Evolutionary conservation across 1,284 basidiomycete species (phyloP), one percentile per base, ranked within the genome.

Genomic region (Ganoderma boninense): DNA sequence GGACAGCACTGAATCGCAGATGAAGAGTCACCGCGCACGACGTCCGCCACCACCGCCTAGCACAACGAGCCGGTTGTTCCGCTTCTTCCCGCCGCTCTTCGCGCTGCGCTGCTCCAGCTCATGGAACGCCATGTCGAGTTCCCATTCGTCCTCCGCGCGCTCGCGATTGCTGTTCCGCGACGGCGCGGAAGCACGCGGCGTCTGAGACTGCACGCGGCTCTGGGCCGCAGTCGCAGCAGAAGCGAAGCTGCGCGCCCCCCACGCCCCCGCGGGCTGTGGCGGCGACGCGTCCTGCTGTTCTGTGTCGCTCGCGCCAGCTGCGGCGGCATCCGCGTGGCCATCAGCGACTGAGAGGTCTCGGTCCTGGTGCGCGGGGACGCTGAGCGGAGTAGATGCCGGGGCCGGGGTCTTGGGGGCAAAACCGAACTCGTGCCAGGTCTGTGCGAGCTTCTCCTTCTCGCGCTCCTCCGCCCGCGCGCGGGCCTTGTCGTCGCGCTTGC

Each of bases 401-500:
- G 32, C 54, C 4, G 14, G 54, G 18, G 54, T 29, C 29, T 29
- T 29, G 29, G 75, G 67, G 35, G 76, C 74, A 44, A 72, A 63
- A 52, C 77, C 72, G 46, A 77, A 75, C 38, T 74, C 72, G 67
- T 67, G 64, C 76, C 77, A 79, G 11, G 72, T 72, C 56, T 76
- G 71, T 57, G 76, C 76, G 64, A 83, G 71, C 69, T 84, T 85
- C 74, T 87, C 81, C 76, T 85, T 85, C 80, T 94, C 93, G 69
- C 85, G 86, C 79, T 95, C 93, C 79, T 97, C 96, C n/a, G 93
- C 94, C 20, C 89, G 85, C 0, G 84, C 84, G 65, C 91, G 91
- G 0, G 95, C 96, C 56, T 90, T 87, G 77, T 97, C 95, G 78
- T 98, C 97, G 78, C 92, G 93, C 78, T 87, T 86, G 52, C 85